Evolutionary conservation across 2,329 filamentous ascomycete species (phyloP).

Genomic region (Teratosphaeria viscida): DNA sequence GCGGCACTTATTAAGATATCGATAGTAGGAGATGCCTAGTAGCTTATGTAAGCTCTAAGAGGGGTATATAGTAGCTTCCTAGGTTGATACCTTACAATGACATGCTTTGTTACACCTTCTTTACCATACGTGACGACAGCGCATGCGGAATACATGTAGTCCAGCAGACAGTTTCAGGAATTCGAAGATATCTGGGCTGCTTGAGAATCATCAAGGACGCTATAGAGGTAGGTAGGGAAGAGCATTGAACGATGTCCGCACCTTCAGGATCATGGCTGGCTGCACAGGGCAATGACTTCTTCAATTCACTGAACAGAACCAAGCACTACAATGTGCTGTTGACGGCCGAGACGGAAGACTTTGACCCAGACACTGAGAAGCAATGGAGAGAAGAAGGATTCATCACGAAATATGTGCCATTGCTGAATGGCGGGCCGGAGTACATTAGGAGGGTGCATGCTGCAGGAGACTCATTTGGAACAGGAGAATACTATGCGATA

Average conservation of each 20-base stretch:
- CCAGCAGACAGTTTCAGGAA: not conserved
- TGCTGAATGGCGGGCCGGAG: conserved; percentile 38
- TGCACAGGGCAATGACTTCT: conserved; percentile 22
- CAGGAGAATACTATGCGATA: conserved; percentile 51
- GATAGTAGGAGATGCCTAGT: too few relatives aligned
- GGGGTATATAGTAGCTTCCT: too few relatives aligned
- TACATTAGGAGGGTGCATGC: conserved; percentile 39
- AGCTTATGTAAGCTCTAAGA: too few relatives aligned
- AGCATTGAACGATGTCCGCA: not conserved
- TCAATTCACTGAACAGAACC: conserved; percentile 28
- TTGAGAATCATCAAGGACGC: not conserved
- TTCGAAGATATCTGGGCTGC: not conserved
- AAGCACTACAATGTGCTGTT: conserved; percentile 39
- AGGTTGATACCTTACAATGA: too few relatives aligned
- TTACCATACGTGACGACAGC: too few relatives aligned
- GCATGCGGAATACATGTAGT: not conserved
- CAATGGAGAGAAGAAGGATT: conserved; percentile 54
- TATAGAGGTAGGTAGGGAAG: not conserved
- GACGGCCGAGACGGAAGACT: conserved; percentile 43
- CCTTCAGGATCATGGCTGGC: not conserved
- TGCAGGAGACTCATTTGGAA: conserved; percentile 45
- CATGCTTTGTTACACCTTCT: too few relatives aligned
- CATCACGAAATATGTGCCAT: conserved; percentile 45
- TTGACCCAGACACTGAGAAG: conserved; percentile 43
- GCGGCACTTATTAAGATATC: too few relatives aligned